Conservation (phyloP, 768 basidiomycete species). For the Hypholoma fasciculare region DNA sequence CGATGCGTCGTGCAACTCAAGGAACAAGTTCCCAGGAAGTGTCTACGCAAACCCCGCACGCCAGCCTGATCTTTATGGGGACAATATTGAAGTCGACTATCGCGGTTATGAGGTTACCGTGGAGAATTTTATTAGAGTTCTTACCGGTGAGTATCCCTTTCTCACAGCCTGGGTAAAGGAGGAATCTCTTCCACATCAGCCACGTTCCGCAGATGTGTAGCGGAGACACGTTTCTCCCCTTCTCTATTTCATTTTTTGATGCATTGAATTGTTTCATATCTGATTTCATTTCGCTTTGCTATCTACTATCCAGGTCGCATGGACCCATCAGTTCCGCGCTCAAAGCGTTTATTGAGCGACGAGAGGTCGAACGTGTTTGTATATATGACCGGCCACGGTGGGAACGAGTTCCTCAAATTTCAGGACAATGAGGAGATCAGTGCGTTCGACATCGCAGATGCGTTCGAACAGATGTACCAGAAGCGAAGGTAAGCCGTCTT, state of each 20-base stretch:
- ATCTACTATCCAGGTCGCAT: constrained; percentile 62
- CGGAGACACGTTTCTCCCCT: neutral
- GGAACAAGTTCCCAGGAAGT: constrained; percentile 89
- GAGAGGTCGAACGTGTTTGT: constrained; percentile 92
- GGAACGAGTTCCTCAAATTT: constrained; percentile 98
- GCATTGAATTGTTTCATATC: too few species aligned
- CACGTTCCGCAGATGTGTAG: too few species aligned
- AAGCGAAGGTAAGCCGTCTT: constrained; percentile 74
- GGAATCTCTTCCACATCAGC: too few species aligned
- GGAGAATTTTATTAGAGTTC: constrained; percentile 89
- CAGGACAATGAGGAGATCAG: constrained; percentile 99
- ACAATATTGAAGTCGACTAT: constrained; percentile 98
- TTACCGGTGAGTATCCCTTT: constrained; percentile 68
- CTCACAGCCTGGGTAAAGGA: too few species aligned
- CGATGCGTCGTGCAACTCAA: constrained; percentile 90
- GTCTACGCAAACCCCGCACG: constrained; percentile 90
- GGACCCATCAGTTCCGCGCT: constrained; percentile 81
- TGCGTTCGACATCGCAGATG: constrained; percentile 96
- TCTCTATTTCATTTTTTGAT: neutral
- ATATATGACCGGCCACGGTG: constrained; percentile 98
- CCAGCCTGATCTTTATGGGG: constrained; percentile 88
- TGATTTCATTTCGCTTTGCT: neutral
- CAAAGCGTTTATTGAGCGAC: constrained; percentile 90
- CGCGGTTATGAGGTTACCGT: constrained; percentile 98
- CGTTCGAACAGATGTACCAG: constrained; percentile 98